Conservation (phyloP, 163 green algal genomes). For the Scenedesmus sp. region DNA sequence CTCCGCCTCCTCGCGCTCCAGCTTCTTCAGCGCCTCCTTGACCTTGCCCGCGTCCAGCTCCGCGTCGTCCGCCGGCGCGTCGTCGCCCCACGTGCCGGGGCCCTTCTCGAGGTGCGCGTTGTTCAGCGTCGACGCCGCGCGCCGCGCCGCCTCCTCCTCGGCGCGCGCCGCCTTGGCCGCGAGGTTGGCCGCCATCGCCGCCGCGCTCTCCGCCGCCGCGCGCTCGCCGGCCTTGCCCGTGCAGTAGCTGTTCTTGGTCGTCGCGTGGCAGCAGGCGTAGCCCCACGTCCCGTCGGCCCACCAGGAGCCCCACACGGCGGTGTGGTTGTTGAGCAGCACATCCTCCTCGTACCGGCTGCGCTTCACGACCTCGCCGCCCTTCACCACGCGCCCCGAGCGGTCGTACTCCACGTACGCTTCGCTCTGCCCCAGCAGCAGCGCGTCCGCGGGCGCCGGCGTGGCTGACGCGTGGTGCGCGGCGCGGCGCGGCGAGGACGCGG, state of each 20-base stretch:
- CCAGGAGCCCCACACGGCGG: slow-evolving; percentile 94
- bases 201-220: slow-evolving; percentile 55
- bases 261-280: slow-evolving; percentile 94
- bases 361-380: slow-evolving; percentile 83
- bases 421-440: slow-evolving; percentile 81
- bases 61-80: slow-evolving; percentile 47
- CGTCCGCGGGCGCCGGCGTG: slow-evolving; percentile 74
- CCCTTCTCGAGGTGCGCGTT: slow-evolving; percentile 46
- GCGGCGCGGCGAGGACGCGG: not conserved
- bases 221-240: slow-evolving; percentile 72
- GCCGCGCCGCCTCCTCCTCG: slow-evolving; percentile 54
- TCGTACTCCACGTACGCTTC: slow-evolving; percentile 99
- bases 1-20: slow-evolving; percentile 38
- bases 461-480: no score
- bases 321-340: slow-evolving; percentile 95
- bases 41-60: slow-evolving; percentile 88
- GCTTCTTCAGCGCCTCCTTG: slow-evolving; percentile 56
- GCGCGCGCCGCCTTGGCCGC: slow-evolving; percentile 61
- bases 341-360: slow-evolving; percentile 95
- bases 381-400: slow-evolving; percentile 82
- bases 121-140: slow-evolving; percentile 58
- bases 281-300: slow-evolving; percentile 94
- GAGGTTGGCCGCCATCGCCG: slow-evolving; percentile 80
- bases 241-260: slow-evolving; percentile 94
- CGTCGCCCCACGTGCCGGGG: slow-evolving; percentile 23